Evolutionary conservation across 352 stramenopile genomes (phyloP), one percentile per base, ranked within the genome.

Genomic region (Detonula confervacea): DNA sequence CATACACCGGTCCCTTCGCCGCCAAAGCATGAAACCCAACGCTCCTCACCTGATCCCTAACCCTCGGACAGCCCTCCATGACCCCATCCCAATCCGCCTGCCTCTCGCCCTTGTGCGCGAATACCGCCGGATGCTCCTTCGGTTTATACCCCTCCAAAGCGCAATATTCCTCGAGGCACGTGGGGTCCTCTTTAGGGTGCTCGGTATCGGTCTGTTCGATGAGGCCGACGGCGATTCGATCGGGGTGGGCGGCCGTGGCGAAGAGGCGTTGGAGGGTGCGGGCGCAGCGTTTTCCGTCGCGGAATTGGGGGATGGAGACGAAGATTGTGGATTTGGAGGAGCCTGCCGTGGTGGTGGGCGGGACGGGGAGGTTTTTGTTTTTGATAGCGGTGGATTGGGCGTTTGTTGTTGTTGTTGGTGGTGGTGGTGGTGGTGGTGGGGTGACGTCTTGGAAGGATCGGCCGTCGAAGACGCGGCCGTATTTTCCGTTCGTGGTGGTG

Each of bases 1-100:
- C 90, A 80, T 84, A 93, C 2, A 87, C 76, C 0, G 91, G 91
- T 30, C 91, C 91, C 54, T 90, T 92, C 11, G 89, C 84, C 42
- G 70, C 77, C 20, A 84, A 71, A 56, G 88, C 57, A 73, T 91
- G 66, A 68, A 93, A 83, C 12, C 79, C 69, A 0, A 94, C 55
- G 20, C 78, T 77, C 9, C 90, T 74, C 52, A 95, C 89, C 44
- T 91, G 87, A 67, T 88, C 56, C 22, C 16, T 44, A 2, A 84
- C 86, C 18, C 87, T 67, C 20, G 83, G 86, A 87, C 91, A 95
- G 11, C 65, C 56, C n/a, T 68, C 46, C 20, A 78, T 49, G 7
- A 84, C 61, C 20, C 20, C 6, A 56, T 87, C 66, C 9, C 30
- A 16, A 51, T 88, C 72, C 5, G 22, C 65, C 25, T 84, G 67